Percentiles rank a stretch among this genome's conserved stretches.
phyloP scores from a whole-genome alignment of 495 filamentous ascomycete genomes.

The Penicillium angulare region DNA sequence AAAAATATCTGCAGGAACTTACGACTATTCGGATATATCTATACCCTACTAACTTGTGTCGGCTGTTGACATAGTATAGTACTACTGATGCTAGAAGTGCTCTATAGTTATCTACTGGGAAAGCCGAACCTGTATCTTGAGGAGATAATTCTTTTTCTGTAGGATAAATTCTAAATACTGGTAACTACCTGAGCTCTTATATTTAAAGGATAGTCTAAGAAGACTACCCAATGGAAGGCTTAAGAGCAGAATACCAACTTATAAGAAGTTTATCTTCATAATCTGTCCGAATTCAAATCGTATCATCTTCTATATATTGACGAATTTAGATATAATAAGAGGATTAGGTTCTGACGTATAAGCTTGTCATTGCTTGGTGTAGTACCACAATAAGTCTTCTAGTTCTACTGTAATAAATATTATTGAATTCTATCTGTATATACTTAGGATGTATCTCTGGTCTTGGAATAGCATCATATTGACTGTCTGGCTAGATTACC shows the following conservation, averaged over 20 bases:
- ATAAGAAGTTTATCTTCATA: slow-evolving; percentile 8
- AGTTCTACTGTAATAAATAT: too few relatives aligned
- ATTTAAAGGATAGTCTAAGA: slow-evolving; percentile 26
- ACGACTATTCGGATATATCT: slow-evolving; percentile 22
- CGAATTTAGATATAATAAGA: neutral
- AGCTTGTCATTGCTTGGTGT: too few relatives aligned
- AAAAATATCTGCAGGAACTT: slow-evolving; percentile 25
- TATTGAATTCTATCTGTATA: too few relatives aligned
- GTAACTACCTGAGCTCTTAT: slow-evolving; percentile 6
- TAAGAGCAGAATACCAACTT: slow-evolving; percentile 29
- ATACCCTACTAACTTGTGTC: slow-evolving; percentile 18
- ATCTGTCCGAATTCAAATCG: too few relatives aligned
- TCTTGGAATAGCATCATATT: too few relatives aligned
- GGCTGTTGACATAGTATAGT: slow-evolving; percentile 21
- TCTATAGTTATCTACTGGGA: slow-evolving; percentile 31
- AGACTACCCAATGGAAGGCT: slow-evolving; percentile 27
- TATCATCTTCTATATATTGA: neutral
- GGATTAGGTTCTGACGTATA: too few relatives aligned
- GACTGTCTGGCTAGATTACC: too few relatives aligned
- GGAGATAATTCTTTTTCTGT: slow-evolving; percentile 32
- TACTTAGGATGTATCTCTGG: too few relatives aligned
- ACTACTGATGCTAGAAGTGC: slow-evolving; percentile 24
- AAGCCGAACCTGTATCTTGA: slow-evolving; percentile 29
- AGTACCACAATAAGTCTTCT: too few relatives aligned
- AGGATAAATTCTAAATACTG: slow-evolving; percentile 30